phyloP scores from a whole-genome alignment of 78 protist genomes.

The Dictyostelium discoideum region dicty_2.7 NC_007088.5:965001-965500 shows the following conservation, averaged over 20 bases:
- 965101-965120: not conserved
- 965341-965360: too few species aligned
- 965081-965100: too few species aligned
- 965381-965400: too few species aligned
- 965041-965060: not conserved
- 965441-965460: conserved; percentile 50
- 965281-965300: conserved; percentile 40
- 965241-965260: conserved; percentile 47
- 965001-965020: not conserved
- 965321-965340: conserved; percentile 17
- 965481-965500: conserved; percentile 20
- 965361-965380: too few species aligned
- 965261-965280: conserved; percentile 30
- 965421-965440: not conserved
- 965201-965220: not conserved
- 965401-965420: too few species aligned
- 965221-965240: not conserved
- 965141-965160: conserved; percentile 2
- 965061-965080: too few species aligned
- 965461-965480: conserved; percentile 47
- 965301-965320: conserved; percentile 20
- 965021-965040: not conserved
- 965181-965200: not conserved
- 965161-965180: not conserved
- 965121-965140: too few species aligned